Percentiles rank a stretch among this genome's conserved stretches.
phyloP scores from a whole-genome alignment of 208 protist species.

The Trypanosomatidae sp. region DNA sequence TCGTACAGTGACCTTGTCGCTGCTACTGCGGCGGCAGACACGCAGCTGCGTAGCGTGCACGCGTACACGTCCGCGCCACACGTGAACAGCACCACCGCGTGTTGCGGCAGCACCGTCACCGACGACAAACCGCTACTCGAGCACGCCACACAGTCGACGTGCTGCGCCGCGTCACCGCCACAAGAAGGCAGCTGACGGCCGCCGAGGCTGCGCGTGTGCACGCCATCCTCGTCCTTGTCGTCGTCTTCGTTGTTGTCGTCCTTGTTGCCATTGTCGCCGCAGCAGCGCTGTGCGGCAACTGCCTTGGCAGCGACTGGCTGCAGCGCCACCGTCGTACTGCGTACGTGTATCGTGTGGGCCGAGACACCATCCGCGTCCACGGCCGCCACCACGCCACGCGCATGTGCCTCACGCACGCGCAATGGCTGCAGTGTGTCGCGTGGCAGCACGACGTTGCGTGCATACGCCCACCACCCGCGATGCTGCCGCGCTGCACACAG shows the following conservation, averaged over 20 bases:
- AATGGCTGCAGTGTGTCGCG: conserved; percentile 7
- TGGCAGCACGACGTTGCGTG: conserved; percentile 10
- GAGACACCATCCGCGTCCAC: neutral
- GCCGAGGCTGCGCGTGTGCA: neutral
- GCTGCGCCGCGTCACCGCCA: neutral
- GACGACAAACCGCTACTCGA: neutral
- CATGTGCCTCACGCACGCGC: too few species aligned
- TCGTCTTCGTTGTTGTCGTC: neutral
- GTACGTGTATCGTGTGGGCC: conserved; percentile 11
- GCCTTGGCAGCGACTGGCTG: neutral
- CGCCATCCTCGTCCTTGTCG: neutral
- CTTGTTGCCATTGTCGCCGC: neutral
- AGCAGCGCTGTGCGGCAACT: neutral
- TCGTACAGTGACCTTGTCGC: too few species aligned
- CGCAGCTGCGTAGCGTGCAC: too few species aligned
- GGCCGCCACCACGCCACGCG: neutral
- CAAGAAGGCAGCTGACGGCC: neutral
- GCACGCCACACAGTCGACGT: neutral
- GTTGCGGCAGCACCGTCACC: too few species aligned
- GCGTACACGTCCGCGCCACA: too few species aligned
- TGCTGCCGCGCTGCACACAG: too few species aligned
- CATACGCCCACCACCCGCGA: conserved; percentile 11
- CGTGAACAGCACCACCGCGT: too few species aligned
- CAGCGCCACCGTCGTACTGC: conserved; percentile 11
- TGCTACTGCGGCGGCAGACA: too few species aligned